Evolutionary conservation across 225 moss, liverwort and hornwort species (phyloP).

Genomic region (Polytrichum commune): DNA sequence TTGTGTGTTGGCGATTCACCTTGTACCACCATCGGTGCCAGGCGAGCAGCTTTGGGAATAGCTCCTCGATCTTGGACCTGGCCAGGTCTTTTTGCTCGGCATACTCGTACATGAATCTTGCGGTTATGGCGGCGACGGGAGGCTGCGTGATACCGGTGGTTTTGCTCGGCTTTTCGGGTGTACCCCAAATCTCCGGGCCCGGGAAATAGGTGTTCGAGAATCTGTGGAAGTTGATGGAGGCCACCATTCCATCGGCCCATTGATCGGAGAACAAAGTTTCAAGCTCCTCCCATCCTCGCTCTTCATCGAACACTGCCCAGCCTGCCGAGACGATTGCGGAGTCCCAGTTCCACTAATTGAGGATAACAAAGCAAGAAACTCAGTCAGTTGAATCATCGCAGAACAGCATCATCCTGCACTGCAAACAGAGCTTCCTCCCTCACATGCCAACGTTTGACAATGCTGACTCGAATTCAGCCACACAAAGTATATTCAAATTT

Average conservation of each 20-base stretch:
- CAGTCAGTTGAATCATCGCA: too few species aligned
- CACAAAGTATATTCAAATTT: too few species aligned
- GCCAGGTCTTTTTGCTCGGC: conserved; percentile 21
- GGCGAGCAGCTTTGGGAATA: conserved; percentile 27
- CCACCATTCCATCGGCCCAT: conserved; percentile 29
- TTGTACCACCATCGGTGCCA: conserved; percentile 33
- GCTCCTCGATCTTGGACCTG: conserved; percentile 1
- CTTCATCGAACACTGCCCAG: conserved; percentile 23
- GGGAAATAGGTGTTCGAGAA: conserved; percentile 24
- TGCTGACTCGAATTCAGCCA: too few species aligned
- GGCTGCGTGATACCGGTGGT: conserved; percentile 29
- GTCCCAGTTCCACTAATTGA: conserved; percentile 27
- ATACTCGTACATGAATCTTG: conserved; percentile 14
- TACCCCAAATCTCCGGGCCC: conserved; percentile 29
- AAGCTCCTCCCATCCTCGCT: conserved; percentile 26
- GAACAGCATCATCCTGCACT: too few species aligned
- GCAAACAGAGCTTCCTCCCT: too few species aligned
- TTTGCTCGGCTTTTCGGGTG: conserved; percentile 7
- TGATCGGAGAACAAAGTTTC: conserved; percentile 5
- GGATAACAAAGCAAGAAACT: not conserved
- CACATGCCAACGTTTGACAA: too few species aligned
- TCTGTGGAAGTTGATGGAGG: conserved; percentile 27
- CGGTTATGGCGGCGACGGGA: conserved; percentile 27
- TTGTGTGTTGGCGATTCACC: too few species aligned
- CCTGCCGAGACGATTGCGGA: conserved; percentile 25